These are phyloP conservation scores for Kwoniella pini DNA, from an alignment of 768 basidiomycete species.

Conservation along the genomic window DNA sequence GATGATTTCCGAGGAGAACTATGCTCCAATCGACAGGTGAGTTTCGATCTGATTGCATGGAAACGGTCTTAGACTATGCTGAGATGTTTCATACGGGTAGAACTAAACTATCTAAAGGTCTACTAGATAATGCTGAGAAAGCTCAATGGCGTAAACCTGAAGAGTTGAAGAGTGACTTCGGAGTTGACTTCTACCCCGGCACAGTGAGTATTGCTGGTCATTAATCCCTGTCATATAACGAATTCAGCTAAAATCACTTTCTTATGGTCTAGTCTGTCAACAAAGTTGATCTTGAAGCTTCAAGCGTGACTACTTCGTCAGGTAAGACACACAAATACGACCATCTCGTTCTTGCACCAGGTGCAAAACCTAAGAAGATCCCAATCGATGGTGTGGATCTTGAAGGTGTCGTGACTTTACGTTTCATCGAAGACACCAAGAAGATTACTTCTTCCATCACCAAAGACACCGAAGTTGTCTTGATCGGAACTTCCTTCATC, in stretches of 20 bases:
- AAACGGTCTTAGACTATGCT: too few species aligned
- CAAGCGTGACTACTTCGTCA: slow-evolving; percentile 66
- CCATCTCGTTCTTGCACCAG: slow-evolving; percentile 75
- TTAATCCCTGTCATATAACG: too few species aligned
- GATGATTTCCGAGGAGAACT: slow-evolving; percentile 72
- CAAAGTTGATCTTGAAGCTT: slow-evolving; percentile 65
- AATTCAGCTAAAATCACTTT: neutral
- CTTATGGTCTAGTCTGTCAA: slow-evolving; percentile 61
- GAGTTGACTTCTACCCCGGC: slow-evolving; percentile 50
- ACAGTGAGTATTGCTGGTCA: slow-evolving; percentile 40
- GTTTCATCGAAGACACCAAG: slow-evolving; percentile 70
- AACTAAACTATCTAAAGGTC: slow-evolving; percentile 84
- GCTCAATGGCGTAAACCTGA: slow-evolving; percentile 70
- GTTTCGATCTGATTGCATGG: too few species aligned
- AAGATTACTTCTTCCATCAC: slow-evolving; percentile 56
- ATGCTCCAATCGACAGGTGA: slow-evolving; percentile 82
- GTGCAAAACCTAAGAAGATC: slow-evolving; percentile 69
- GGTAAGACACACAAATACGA: slow-evolving; percentile 69
- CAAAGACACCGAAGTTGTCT: slow-evolving; percentile 76
- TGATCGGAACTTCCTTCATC: slow-evolving; percentile 89
- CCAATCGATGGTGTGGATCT: slow-evolving; percentile 74
- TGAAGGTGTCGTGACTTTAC: slow-evolving; percentile 74
- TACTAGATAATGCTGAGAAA: slow-evolving; percentile 75
- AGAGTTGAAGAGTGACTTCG: slow-evolving; percentile 67
- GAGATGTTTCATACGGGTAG: too few species aligned